Base-by-base conservation (phyloP, 2,329 filamentous ascomycete species). In the Zymoseptoria ardabiliae region DNA sequence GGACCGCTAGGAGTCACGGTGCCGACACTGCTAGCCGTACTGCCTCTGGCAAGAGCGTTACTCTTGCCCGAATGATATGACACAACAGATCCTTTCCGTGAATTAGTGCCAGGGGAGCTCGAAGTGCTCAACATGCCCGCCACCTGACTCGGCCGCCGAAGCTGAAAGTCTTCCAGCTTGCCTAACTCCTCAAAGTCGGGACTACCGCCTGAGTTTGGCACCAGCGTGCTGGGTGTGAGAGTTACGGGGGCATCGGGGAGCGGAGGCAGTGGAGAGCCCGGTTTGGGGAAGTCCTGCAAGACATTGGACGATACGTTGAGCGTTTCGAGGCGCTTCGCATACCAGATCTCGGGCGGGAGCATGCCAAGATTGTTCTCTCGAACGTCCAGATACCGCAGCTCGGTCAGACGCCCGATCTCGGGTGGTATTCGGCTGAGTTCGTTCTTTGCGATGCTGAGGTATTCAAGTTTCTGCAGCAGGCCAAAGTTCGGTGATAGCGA, bases 231-330 rank as follows among this genome's bases (percentile, higher is more conserved):
- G 1, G 76, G 75, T 67, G 77, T 81, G 55, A 72, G 78, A 61
- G 74, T 69, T 58, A 73, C 75, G 66, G 74, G 61, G 66, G 69
- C 41, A 28, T 76, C 73, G 17, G 65, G 65, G 21, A 73, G 57
- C 6, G 70, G 60, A 61, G 73, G 71, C 53, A 90, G 85, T 8
- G 88, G 88, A 1, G 86, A 75, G 52, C 80, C 79, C 21, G 90
- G 90, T 71, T 96, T 97, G 0, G 94, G 94, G 71, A 99, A 97
- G 49, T 84, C 85, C 55, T 92, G 88, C 20, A 99, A 80, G 6
- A 97, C 87, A 67, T 99, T 99, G 10, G 94, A 97, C 0, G 93
- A 97, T 11, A 96, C 87, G 68, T 99, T 99, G 60, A 99, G 82
- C 0, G 88, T 93, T 74, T 97, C 92, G 57, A 99, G 76, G 71